These are phyloP conservation scores for Plasmodiophora brassicae DNA, from an alignment of 208 protist genomes.

Conservation along the genomic window DNA sequence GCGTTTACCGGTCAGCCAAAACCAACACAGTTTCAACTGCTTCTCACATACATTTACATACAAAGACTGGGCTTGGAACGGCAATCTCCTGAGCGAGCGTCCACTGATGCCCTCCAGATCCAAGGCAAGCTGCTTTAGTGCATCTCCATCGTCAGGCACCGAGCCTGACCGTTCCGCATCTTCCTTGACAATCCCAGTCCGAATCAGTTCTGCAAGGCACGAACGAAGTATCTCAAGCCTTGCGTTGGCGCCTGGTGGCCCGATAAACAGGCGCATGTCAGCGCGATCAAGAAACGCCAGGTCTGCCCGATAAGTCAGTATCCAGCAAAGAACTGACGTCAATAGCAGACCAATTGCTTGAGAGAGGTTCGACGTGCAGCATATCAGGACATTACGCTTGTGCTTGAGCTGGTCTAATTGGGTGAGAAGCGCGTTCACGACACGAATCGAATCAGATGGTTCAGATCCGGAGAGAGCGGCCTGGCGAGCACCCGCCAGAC, in stretches of 20 bases:
- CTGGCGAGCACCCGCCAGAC: constrained; percentile 77
- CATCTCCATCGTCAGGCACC: neutral
- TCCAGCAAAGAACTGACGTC: too few relatives aligned
- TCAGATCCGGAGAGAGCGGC: constrained; percentile 76
- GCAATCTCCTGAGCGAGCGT: neutral
- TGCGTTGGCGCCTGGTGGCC: constrained; percentile 1
- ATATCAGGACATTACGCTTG: constrained; percentile 76
- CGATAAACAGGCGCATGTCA: constrained; percentile 75
- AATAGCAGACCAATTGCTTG: constrained; percentile 59
- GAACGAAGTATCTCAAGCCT: constrained; percentile 16
- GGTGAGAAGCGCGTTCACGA: constrained; percentile 90
- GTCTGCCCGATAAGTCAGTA: constrained; percentile 52
- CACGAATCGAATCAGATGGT: constrained; percentile 85
- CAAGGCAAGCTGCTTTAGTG: neutral
- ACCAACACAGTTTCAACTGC: too few relatives aligned
- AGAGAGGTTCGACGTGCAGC: constrained; percentile 89
- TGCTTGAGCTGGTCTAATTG: constrained; percentile 83
- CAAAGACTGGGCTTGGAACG: neutral
- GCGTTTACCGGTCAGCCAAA: too few relatives aligned
- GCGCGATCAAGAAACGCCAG: constrained; percentile 86
- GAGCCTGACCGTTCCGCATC: neutral
- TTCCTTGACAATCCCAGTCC: neutral
- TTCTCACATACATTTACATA: constrained; percentile 12
- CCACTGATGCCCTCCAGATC: neutral
- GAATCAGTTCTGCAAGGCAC: constrained; percentile 32